Evolutionary conservation across 2,329 filamentous ascomycete genomes (phyloP).

Genomic region (Bipolaris sorokiniana): DNA sequence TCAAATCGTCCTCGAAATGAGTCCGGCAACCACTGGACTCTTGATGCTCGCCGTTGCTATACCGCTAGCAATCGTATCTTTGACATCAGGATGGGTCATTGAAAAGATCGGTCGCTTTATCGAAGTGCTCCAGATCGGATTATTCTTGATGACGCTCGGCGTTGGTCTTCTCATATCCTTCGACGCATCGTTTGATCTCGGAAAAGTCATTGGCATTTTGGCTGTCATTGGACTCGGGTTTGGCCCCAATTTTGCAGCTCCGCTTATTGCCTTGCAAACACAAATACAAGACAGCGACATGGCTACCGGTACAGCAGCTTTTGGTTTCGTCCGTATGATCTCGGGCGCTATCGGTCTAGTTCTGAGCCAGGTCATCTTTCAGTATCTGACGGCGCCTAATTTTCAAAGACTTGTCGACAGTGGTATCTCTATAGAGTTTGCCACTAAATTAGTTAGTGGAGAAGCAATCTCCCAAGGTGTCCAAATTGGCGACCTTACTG

Average conservation of each 20-base stretch:
- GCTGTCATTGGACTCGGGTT: slow-evolving; percentile 59
- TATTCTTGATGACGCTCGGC: slow-evolving; percentile 44
- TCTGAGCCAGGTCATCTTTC: slow-evolving; percentile 59
- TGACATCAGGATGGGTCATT: slow-evolving; percentile 55
- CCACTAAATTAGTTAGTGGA: slow-evolving; percentile 33
- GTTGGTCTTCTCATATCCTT: slow-evolving; percentile 43
- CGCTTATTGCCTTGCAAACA: slow-evolving; percentile 62
- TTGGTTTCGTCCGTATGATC: slow-evolving; percentile 56
- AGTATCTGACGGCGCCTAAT: slow-evolving; percentile 62
- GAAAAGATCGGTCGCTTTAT: slow-evolving; percentile 53
- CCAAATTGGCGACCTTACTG: slow-evolving; percentile 28
- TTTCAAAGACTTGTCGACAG: slow-evolving; percentile 22
- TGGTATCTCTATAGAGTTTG: slow-evolving; percentile 29
- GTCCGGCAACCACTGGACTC: slow-evolving; percentile 63
- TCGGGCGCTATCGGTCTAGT: slow-evolving; percentile 57
- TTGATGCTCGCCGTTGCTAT: slow-evolving; percentile 66
- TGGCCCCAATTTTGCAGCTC: slow-evolving; percentile 63
- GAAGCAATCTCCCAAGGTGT: slow-evolving; percentile 44
- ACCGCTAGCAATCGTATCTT: slow-evolving; percentile 54
- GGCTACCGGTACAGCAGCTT: slow-evolving; percentile 59
- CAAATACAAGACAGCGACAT: slow-evolving; percentile 60
- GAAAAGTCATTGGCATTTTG: slow-evolving; percentile 55
- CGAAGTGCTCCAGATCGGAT: slow-evolving; percentile 41
- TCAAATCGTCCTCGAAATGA: slow-evolving; percentile 68
- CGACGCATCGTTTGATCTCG: slow-evolving; percentile 15